Evolutionary conservation across 805 yeast genomes (phyloP).

Genomic region (Maudiozyma barnettii): DNA sequence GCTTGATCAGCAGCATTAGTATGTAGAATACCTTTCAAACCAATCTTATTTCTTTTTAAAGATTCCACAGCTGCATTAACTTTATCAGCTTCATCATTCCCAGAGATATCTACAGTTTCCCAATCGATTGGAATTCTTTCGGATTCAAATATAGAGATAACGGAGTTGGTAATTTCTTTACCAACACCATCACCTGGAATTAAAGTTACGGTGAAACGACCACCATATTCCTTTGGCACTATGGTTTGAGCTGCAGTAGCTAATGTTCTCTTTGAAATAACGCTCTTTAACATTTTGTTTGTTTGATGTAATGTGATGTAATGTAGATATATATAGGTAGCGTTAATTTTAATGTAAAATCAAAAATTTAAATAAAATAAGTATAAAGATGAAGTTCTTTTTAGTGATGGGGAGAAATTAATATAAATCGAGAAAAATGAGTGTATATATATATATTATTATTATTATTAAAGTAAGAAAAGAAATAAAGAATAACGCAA

Average conservation of each 20-base stretch:
- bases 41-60: constrained; percentile 91
- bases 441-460: not conserved
- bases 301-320: not conserved
- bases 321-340: not conserved
- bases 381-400: too few species aligned
- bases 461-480: not conserved
- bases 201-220: constrained; percentile 85
- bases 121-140: constrained; percentile 89
- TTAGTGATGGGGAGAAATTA: too few species aligned
- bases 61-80: constrained; percentile 83
- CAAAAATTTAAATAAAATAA: not conserved
- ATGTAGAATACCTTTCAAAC: constrained; percentile 90
- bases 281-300: constrained; percentile 26
- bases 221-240: constrained; percentile 89
- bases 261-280: constrained; percentile 30
- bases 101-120: constrained; percentile 71
- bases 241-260: constrained; percentile 56
- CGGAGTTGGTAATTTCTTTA: constrained; percentile 89
- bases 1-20: constrained; percentile 78
- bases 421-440: not conserved
- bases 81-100: constrained; percentile 44
- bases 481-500: not conserved
- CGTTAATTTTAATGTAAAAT: not conserved
- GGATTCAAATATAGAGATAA: constrained; percentile 76
- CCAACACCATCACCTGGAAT: constrained; percentile 99